Evolutionary conservation across 2,329 filamentous ascomycete species (phyloP).

Genomic region (Calycina herbarum): DNA sequence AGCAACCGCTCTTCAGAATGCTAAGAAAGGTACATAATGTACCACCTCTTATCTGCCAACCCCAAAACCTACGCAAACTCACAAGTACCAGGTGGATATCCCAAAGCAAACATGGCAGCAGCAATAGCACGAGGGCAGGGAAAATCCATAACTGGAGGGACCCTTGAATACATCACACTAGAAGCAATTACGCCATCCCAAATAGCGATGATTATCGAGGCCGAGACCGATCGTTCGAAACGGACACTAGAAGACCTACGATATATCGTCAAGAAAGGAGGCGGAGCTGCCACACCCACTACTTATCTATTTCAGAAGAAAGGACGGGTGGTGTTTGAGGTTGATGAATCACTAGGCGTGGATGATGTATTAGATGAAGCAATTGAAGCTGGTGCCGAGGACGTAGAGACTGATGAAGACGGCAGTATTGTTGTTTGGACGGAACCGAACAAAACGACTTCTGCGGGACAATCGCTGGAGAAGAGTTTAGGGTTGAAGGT

Average conservation of each 20-base stretch:
- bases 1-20: slow-evolving; percentile 68
- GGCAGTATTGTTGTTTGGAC: slow-evolving; percentile 71
- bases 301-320: slow-evolving; percentile 83
- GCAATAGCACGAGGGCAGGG: slow-evolving; percentile 90
- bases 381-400: slow-evolving; percentile 80
- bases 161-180: slow-evolving; percentile 74
- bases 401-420: slow-evolving; percentile 67
- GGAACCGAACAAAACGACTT: slow-evolving; percentile 62
- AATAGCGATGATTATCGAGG: slow-evolving; percentile 78
- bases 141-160: slow-evolving; percentile 69
- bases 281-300: slow-evolving; percentile 70
- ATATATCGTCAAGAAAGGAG: slow-evolving; percentile 66
- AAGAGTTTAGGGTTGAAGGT: slow-evolving; percentile 65
- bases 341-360: slow-evolving; percentile 50
- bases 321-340: slow-evolving; percentile 71
- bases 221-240: slow-evolving; percentile 78
- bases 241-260: slow-evolving; percentile 74
- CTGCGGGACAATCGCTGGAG: slow-evolving; percentile 63
- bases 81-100: slow-evolving; percentile 62
- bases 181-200: slow-evolving; percentile 79
- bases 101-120: slow-evolving; percentile 79
- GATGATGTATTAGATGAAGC: slow-evolving; percentile 78
- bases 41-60: slow-evolving; percentile 7
- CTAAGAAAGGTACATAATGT: slow-evolving; percentile 67
- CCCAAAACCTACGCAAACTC: slow-evolving; percentile 19